A percentile compares a stretch with the other conserved stretches of the same genome.
Conservation (phyloP, 148 eudicot species). For the Rhododendron williamsianum region DNA sequence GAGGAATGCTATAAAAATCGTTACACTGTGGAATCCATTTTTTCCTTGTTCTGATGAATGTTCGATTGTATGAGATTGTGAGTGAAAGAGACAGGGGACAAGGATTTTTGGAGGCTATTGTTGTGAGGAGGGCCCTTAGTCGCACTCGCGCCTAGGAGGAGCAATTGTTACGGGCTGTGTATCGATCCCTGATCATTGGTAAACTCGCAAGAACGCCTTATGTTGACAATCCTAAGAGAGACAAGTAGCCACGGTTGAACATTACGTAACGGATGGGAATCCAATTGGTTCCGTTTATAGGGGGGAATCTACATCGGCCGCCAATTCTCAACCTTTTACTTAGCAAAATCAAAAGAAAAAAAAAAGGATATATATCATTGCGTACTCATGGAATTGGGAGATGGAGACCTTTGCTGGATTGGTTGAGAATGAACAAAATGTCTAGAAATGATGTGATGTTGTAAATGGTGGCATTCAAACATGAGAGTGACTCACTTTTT, state of each 20-base stretch:
- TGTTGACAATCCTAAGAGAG: neutral
- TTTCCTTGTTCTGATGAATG: neutral
- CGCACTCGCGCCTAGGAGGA: too few species aligned
- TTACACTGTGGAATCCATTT: neutral
- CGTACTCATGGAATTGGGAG: neutral
- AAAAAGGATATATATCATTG: neutral
- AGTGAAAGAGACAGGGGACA: neutral
- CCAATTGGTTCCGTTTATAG: too few species aligned
- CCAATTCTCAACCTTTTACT: neutral
- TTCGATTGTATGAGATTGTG: neutral
- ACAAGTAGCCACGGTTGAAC: too few species aligned
- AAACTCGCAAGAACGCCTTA: neutral
- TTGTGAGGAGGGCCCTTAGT: neutral
- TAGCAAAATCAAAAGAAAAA: too few species aligned
- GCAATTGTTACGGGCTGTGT: too few species aligned
- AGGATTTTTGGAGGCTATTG: neutral
- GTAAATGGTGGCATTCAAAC: neutral
- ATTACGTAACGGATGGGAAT: too few species aligned
- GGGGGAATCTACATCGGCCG: too few species aligned
- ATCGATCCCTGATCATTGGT: neutral
- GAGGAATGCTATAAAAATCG: neutral
- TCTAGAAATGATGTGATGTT: neutral
- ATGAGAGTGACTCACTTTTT: neutral
- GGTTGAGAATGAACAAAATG: neutral
- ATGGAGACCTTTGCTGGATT: neutral